Evolutionary conservation across 2,329 filamentous ascomycete genomes (phyloP).

Genomic region (Aaosphaeria pasadenensis): DNA sequence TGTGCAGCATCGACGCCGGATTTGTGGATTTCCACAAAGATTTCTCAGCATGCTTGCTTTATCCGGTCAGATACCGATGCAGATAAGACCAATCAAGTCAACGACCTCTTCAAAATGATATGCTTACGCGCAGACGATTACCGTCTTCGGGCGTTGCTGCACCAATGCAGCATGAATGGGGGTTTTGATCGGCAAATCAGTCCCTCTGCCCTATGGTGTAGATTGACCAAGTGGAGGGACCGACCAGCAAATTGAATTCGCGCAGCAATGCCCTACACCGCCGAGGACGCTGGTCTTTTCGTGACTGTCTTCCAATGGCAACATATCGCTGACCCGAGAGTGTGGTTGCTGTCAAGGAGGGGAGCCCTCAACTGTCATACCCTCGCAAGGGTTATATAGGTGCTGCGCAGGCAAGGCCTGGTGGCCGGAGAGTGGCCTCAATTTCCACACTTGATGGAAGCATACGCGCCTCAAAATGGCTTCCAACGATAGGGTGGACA

Average conservation of each 20-base stretch:
- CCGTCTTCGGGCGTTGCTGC: background rate
- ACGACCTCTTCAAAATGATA: background rate
- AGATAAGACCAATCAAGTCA: background rate
- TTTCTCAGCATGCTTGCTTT: background rate
- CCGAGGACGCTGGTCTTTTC: background rate
- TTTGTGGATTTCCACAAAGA: no score
- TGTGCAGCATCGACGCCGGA: no score
- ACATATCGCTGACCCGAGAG: background rate
- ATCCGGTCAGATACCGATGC: background rate
- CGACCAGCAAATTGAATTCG: background rate
- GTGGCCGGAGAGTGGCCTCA: background rate
- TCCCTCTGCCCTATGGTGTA: background rate
- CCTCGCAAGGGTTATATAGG: background rate
- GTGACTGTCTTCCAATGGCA: no score
- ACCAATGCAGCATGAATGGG: background rate
- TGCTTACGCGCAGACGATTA: slow-evolving; percentile 1
- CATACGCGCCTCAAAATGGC: slow-evolving; percentile 4
- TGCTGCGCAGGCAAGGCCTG: background rate
- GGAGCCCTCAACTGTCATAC: background rate
- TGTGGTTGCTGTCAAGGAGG: background rate
- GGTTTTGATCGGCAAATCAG: background rate
- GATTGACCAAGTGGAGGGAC: background rate
- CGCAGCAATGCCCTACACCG: background rate
- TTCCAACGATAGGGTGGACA: background rate
- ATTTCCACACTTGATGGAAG: background rate